A percentile compares a stretch with the other conserved stretches of the same genome.
Conservation (phyloP, 331 rosid genomes). For the Saraca asoca region DNA sequence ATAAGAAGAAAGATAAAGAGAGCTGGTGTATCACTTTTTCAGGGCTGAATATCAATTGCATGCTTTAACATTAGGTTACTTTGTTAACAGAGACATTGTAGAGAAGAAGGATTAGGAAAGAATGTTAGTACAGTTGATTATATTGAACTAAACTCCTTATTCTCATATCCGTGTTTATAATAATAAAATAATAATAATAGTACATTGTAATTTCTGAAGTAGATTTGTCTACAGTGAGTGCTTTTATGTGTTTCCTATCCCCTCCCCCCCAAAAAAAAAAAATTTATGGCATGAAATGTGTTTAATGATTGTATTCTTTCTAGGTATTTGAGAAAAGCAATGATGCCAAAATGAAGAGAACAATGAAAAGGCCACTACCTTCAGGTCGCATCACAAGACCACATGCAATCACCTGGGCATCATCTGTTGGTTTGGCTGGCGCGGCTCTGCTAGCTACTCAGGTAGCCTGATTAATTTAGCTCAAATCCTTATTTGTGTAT, state of each 20-base stretch:
- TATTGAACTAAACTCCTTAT: not conserved
- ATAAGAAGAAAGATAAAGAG: not conserved
- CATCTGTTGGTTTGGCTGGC: slow-evolving; percentile 74
- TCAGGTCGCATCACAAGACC: slow-evolving; percentile 79
- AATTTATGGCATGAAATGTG: not conserved
- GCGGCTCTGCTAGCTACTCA: slow-evolving; percentile 72
- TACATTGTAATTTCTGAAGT: not conserved
- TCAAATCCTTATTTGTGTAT: slow-evolving; percentile 21
- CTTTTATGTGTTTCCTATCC: no score
- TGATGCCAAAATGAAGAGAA: slow-evolving; percentile 94
- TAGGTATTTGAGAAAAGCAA: slow-evolving; percentile 78
- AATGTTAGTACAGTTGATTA: not conserved
- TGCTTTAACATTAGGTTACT: not conserved
- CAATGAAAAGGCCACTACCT: slow-evolving; percentile 75
- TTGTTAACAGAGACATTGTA: slow-evolving; percentile 2
- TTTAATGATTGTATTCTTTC: slow-evolving; percentile 14
- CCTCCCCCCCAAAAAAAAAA: no score
- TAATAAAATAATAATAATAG: not conserved
- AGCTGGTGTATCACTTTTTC: not conserved
- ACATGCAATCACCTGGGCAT: slow-evolving; percentile 83
- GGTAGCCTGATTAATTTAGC: slow-evolving; percentile 54
- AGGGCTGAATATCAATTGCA: not conserved
- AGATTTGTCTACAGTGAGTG: not conserved
- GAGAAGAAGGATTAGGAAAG: not conserved
- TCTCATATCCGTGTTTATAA: not conserved